Evolutionary conservation across 495 filamentous ascomycete species (phyloP), one percentile per base, ranked within the genome.

Genomic region (Chaetomium tenue): DNA sequence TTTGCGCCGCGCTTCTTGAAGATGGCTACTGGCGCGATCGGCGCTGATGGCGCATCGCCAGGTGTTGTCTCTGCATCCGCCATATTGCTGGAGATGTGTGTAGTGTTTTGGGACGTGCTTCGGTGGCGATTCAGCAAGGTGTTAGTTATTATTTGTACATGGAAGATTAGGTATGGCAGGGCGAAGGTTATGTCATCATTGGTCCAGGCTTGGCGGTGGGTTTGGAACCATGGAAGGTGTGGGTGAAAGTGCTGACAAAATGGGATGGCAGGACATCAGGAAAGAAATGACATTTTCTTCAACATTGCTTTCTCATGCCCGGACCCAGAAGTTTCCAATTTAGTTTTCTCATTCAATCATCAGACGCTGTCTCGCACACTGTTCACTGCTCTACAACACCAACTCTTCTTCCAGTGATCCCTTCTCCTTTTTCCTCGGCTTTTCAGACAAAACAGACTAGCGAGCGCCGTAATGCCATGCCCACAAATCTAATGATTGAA

Each of bases 1-100:
- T 91, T 95, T 54, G 82, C 81, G 60, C 84, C 79, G 69, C 93
- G 89, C 76, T 94, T 96, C 71, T 96, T 97, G 84, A 98, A 98
- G 51, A 90, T 76, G 39, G 88, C 80, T 18, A 86, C 82, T 16
- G 83, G 78, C 3, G 76, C 76, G 16, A 72, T 59, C 7, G 78
- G 65, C 16, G 76, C 65, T 12, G 76, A 22, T 42, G 54, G 26
- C n/a, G 61, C 47, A n/a, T 54, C 42, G 37, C 51, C 61, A 3
- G 73, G 54, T 48, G 74, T 65, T 63, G 74, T 69, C 4, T 56
- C 66, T 51, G 58, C n/a, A 33, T 71, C 67, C 0, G 68, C 70
- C 70, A 70, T 70, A 0, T 20, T 63, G 11, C 13, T 64, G 7
- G 20, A 13, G 37, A 37, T 22, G 22, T n/a, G 33, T 12, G n/a